Evolutionary conservation across 257 asterid species (phyloP).

Genomic region (Solanum peruvianum): DNA sequence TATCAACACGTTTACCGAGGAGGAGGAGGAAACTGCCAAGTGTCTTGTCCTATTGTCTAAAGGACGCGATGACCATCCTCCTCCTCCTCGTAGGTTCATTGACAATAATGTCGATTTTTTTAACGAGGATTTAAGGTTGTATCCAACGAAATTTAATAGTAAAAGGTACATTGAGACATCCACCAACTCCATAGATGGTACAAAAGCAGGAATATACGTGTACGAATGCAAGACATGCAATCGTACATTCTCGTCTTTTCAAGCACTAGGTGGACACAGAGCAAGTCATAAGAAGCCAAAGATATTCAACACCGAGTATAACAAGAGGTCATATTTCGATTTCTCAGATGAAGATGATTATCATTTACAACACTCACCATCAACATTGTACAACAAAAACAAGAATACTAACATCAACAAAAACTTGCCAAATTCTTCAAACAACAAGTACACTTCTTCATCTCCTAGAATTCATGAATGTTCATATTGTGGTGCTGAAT

Average conservation of each 20-base stretch:
- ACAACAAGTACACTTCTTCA: constrained; percentile 10
- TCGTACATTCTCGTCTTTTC: constrained; percentile 47
- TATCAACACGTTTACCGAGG: constrained; percentile 3
- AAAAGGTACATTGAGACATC: constrained; percentile 22
- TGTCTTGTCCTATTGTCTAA: constrained; percentile 46
- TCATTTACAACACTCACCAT: constrained; percentile 1
- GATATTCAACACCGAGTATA: background rate
- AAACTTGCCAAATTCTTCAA: background rate
- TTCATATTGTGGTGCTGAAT: constrained; percentile 55
- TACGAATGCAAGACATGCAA: constrained; percentile 64
- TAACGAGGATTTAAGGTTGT: background rate
- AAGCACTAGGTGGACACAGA: constrained; percentile 74
- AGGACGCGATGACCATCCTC: background rate
- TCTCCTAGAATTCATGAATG: constrained; percentile 43
- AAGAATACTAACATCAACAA: background rate
- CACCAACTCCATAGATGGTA: constrained; percentile 11
- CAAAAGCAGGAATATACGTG: constrained; percentile 22
- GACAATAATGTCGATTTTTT: background rate
- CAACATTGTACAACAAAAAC: constrained; percentile 16
- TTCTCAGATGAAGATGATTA: constrained; percentile 29
- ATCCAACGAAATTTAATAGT: constrained; percentile 19
- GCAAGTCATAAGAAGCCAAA: constrained; percentile 57
- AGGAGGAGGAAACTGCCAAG: constrained; percentile 53
- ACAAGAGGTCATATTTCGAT: background rate
- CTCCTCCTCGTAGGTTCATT: background rate